Evolutionary conservation across 139 green algal genomes (phyloP), one percentile per base, ranked within the genome.

Genomic region (Asterochloris sp.): DNA sequence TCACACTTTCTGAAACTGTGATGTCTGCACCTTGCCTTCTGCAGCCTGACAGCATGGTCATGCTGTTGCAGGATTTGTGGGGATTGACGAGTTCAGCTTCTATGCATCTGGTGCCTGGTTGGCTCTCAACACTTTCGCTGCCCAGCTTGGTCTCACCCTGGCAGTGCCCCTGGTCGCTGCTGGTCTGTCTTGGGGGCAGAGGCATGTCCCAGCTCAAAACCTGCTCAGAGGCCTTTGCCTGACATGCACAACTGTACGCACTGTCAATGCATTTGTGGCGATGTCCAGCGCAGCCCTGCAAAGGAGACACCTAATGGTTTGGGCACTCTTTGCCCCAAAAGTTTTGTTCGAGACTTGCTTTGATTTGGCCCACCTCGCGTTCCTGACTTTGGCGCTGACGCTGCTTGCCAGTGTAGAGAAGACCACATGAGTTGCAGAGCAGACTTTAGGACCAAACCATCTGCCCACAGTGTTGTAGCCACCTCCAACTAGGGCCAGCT

Each of bases 301-400:
- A 73, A 84, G 88, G 47, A 82, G 91, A 28, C 96, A 98, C 86
- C 90, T 98, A n/a, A 91, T 98, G 86, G 90, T 93, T 61, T 97
- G 94, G 95, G 91, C 92, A 0, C 87, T 97, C 12, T 97, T 98
- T 87, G 95, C 95, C 15, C 95, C 95, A 15, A 95, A 93, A 78
- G 91, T 96, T 81, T 84, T 97, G 60, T 98, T 98, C 89, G 94
- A 98, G 28, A 24, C 73, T 10, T 81, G 77, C 77, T 81, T 21
- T 23, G 21, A 71, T 71, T 2, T 71, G 17, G 66, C 17, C 19
- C 66, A 26, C 66, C 66, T 23, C 9, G 66, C 38, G 6, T 54
- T 54, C 38, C 38, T 54, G 38, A 54, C 6, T 54, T 2, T 54
- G 38, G 38, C 38, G 4, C 38, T 54, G 38, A 54, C 38, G 38